These are phyloP conservation scores for Hypoxylon rubiginosum DNA, from an alignment of 2,329 filamentous ascomycete species.

Conservation along the genomic window DNA sequence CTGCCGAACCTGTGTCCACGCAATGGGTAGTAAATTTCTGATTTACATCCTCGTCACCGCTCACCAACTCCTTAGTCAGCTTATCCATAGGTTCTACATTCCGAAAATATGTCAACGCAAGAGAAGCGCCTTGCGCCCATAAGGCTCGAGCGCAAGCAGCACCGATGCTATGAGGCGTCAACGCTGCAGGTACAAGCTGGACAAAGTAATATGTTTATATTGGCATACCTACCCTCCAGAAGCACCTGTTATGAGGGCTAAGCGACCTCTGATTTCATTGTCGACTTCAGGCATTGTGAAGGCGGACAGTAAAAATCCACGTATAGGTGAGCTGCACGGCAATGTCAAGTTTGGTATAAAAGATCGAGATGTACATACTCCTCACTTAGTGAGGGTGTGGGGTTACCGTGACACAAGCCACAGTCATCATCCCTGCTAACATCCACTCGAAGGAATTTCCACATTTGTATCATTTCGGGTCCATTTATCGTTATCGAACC, in stretches of 20 bases:
- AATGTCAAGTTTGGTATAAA: neutral
- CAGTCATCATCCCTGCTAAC: neutral
- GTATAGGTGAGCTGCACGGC: neutral
- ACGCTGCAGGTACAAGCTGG: constrained; percentile 19
- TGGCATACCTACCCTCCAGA: constrained; percentile 51
- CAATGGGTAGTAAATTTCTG: constrained; percentile 64
- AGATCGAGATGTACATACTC: neutral
- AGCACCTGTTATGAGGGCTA: constrained; percentile 55
- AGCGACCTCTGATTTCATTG: constrained; percentile 52
- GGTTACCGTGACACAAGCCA: neutral
- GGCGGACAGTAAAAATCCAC: constrained; percentile 3
- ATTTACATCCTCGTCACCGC: constrained; percentile 51
- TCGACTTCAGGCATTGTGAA: constrained; percentile 48
- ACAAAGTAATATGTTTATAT: neutral
- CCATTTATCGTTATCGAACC: constrained; percentile 43
- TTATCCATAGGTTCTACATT: constrained; percentile 49
- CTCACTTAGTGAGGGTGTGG: neutral
- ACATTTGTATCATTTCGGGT: constrained; percentile 33
- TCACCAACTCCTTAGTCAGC: constrained; percentile 47
- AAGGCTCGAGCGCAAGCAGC: constrained; percentile 52
- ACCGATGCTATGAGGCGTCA: constrained; percentile 49
- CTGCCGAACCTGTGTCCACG: constrained; percentile 68
- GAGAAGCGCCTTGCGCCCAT: constrained; percentile 52
- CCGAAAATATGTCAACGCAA: constrained; percentile 52
- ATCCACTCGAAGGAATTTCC: constrained; percentile 27